phyloP scores from a whole-genome alignment of 257 asterid genomes.

The Mitragyna speciosa region DNA sequence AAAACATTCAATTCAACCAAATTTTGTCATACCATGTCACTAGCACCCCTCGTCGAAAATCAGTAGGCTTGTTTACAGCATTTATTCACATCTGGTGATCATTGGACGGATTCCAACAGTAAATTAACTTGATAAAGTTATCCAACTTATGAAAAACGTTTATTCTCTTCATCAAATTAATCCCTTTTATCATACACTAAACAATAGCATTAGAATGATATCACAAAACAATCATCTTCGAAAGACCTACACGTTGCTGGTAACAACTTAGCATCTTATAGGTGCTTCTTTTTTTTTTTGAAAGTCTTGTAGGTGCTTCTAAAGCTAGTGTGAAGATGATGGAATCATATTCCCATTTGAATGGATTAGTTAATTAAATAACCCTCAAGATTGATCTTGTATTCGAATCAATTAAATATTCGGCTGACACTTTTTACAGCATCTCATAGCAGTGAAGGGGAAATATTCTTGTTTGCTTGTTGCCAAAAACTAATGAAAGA shows the following conservation, averaged over 20 bases:
- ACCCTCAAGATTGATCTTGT: neutral
- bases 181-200: neutral
- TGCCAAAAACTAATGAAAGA: neutral
- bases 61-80: no score
- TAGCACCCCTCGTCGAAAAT: no score
- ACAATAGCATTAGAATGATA: neutral
- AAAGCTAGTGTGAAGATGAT: neutral
- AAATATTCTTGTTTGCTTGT: slow-evolving; percentile 7
- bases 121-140: no score
- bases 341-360: slow-evolving; percentile 20
- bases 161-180: neutral
- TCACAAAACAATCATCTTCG: slow-evolving; percentile 4
- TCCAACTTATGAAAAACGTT: no score
- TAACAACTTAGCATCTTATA: slow-evolving; percentile 16
- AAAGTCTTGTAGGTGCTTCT: slow-evolving; percentile 1
- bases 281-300: no score
- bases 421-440: neutral
- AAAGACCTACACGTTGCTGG: neutral
- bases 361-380: neutral
- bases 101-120: neutral
- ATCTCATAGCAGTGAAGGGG: neutral
- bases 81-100: neutral
- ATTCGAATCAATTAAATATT: neutral
- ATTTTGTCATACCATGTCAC: no score
- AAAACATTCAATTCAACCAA: no score